These are phyloP conservation scores for Gliomastix tumulicola DNA, from an alignment of 2,329 filamentous ascomycete species.

Conservation along the genomic window DNA sequence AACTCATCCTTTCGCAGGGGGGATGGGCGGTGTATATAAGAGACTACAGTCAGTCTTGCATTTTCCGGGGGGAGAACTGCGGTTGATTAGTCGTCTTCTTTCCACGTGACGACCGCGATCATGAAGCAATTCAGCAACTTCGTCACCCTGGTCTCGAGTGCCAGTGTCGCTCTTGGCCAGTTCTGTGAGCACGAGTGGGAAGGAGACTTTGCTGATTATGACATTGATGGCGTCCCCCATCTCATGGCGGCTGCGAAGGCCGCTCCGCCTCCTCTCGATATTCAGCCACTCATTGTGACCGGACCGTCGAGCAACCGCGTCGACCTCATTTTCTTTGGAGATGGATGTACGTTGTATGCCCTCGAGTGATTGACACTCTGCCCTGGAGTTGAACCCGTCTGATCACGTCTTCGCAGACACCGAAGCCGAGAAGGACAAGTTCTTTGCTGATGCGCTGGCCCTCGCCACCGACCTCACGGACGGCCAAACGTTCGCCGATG, in stretches of 20 bases:
- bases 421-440: conserved; percentile 19
- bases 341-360: conserved; percentile 19
- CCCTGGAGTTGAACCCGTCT: no score
- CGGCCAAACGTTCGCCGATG: conserved; percentile 19
- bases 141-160: background rate
- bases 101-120: no score
- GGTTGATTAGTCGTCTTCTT: no score
- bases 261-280: conserved; percentile 17
- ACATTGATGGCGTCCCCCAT: conserved; percentile 11
- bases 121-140: background rate
- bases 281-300: conserved; percentile 19
- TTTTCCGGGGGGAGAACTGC: no score
- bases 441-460: conserved; percentile 17
- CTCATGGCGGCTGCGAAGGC: conserved; percentile 10
- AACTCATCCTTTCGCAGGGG: no score
- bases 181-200: conserved; percentile 21
- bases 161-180: conserved; percentile 9
- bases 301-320: conserved; percentile 18
- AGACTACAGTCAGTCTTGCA: no score
- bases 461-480: conserved; percentile 16
- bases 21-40: no score
- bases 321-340: conserved; percentile 21
- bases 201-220: conserved; percentile 14
- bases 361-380: no score
- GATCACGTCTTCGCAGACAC: no score